Percentiles rank a stretch among this genome's conserved stretches.
These are phyloP conservation scores for Colletotrichum musicola DNA, from an alignment of 2,329 filamentous ascomycete species.

Conservation along the genomic window DNA sequence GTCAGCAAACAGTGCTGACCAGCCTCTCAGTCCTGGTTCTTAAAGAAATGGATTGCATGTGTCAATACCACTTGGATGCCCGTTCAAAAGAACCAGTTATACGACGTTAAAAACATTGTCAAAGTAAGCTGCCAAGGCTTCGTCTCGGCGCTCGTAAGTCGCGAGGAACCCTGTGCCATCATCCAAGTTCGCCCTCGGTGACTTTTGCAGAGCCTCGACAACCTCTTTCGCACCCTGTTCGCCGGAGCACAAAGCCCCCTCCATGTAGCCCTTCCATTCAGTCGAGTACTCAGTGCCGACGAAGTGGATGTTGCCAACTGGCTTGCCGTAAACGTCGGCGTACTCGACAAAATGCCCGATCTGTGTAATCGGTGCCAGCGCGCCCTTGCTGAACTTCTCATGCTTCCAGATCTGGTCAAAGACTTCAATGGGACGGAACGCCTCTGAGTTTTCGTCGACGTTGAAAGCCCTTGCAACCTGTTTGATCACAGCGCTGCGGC, in stretches of 20 bases:
- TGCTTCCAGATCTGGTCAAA: slow-evolving; percentile 51
- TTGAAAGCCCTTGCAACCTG: slow-evolving; percentile 50
- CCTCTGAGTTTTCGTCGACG: slow-evolving; percentile 40
- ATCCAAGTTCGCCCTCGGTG: background rate
- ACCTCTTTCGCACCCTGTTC: slow-evolving; percentile 58
- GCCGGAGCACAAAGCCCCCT: slow-evolving; percentile 61
- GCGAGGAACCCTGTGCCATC: too few species aligned
- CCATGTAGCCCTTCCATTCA: slow-evolving; percentile 66
- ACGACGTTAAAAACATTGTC: too few species aligned
- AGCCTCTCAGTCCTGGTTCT: too few species aligned
- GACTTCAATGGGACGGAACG: slow-evolving; percentile 44
- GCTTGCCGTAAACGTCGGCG: slow-evolving; percentile 47
- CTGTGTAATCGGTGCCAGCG: slow-evolving; percentile 49
- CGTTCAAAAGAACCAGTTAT: too few species aligned
- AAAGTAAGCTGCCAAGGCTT: too few species aligned
- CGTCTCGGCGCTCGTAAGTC: too few species aligned
- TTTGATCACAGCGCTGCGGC: slow-evolving; percentile 47
- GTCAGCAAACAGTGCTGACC: too few species aligned
- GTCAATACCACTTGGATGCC: too few species aligned
- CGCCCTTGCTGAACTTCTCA: slow-evolving; percentile 50
- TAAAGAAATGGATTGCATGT: too few species aligned
- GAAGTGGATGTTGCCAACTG: slow-evolving; percentile 59
- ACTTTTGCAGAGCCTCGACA: slow-evolving; percentile 38
- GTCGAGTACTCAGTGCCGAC: slow-evolving; percentile 62
- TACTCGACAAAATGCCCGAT: slow-evolving; percentile 47